Evolutionary conservation across 768 basidiomycete species (phyloP), one percentile per base, ranked within the genome.

Genomic region (Terana coerulea): DNA sequence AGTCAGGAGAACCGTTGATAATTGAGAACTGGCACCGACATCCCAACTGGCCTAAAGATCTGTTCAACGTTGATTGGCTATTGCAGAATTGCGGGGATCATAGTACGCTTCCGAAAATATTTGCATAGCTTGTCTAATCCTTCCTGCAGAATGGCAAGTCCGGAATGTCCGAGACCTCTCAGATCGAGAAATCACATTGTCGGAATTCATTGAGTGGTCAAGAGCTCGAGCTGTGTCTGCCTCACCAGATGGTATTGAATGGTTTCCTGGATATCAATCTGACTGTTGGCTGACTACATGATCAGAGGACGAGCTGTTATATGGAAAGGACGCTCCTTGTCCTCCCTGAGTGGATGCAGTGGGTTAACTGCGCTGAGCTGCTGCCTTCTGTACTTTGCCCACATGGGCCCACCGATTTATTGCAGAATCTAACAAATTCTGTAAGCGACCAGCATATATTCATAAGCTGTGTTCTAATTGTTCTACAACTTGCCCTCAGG

Each of bases 301-400:
- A 34, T 52, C 42, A 26, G 45, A 29, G 8, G 45, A 46, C 17
- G 28, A 34, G 30, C 31, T 46, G 1, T 70, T 83, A 8, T 92
- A 93, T 59, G 88, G 86, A 19, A 92, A 92, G 61, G 91, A 93
- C 60, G 75, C 77, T 1, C 72, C 77, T 10, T 91, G 88, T 63
- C 91, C 91, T 0, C 26, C n/a, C 60, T 34, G 60, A 67, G 59
- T 93, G 88, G 88, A 71, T 72, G 19, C 50, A 78, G 3, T 90
- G 86, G 82, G 67, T 93, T 14, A 60, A 72, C 5, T 58, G 64
- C 0, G 62, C 61, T 2, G 61, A 64, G 22, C 69, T 78, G 26
- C 68, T 93, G 31, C 88, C 90, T 0, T 31, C 69, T 2, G 54
- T 60, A 5, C 61, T 90, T 11, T 60, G 82, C 31, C 81, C 83